These are phyloP conservation scores for Cetraspora pellucida DNA, from an alignment of 192 early-diverging fungal species.

Conservation along the genomic window DNA sequence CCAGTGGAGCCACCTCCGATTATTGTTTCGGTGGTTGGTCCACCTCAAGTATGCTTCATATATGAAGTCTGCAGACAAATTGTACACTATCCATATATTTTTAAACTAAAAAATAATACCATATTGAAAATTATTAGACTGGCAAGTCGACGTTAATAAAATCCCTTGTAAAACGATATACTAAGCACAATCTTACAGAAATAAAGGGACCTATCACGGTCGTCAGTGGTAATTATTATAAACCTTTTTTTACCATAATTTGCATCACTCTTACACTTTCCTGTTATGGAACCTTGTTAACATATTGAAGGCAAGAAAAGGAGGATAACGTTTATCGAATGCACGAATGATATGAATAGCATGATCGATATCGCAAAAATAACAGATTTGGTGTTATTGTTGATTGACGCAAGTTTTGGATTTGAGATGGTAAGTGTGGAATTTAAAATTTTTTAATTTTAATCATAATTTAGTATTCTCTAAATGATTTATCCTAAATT, in stretches of 20 bases:
- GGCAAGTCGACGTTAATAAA: slow-evolving; percentile 98
- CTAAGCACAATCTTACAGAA: slow-evolving; percentile 88
- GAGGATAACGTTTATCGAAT: slow-evolving; percentile 96
- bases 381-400: slow-evolving; percentile 91
- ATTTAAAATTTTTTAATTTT: slow-evolving; percentile 9
- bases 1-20: slow-evolving; percentile 89
- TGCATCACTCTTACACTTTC: no score
- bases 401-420: slow-evolving; percentile 97
- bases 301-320: slow-evolving; percentile 72
- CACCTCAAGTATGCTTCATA: slow-evolving; percentile 68
- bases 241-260: not conserved
- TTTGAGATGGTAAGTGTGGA: slow-evolving; percentile 84
- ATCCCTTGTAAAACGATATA: slow-evolving; percentile 93
- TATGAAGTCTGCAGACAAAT: not conserved
- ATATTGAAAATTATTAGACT: slow-evolving; percentile 49
- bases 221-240: slow-evolving; percentile 67
- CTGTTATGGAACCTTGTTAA: not conserved
- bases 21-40: slow-evolving; percentile 94
- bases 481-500: not conserved
- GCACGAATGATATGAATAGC: slow-evolving; percentile 93
- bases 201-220: slow-evolving; percentile 97
- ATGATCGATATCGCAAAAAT: slow-evolving; percentile 99
- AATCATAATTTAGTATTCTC: not conserved
- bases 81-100: no score
- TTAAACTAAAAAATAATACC: no score